Evolutionary conservation across 2,329 filamentous ascomycete species (phyloP), one percentile per base, ranked within the genome.

Genomic region (Metarhizium guizhouense): DNA sequence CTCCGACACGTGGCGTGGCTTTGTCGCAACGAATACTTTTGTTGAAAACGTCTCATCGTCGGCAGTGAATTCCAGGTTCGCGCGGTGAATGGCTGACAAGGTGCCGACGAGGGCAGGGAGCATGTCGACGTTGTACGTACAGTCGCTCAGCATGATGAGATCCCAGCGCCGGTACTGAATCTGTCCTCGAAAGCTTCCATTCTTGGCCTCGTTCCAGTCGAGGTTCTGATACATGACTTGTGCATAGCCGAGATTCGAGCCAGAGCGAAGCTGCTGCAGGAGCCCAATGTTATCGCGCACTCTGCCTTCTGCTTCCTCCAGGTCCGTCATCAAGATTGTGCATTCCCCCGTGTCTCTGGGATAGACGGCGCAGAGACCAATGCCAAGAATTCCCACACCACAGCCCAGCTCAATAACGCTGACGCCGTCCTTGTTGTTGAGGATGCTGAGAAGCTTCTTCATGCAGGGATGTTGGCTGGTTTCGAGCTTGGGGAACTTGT

Each of bases 81-180:
- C 62, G 2, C 57, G 54, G 58, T 81, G 77, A 11, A 84, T 63
- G 2, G 76, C 73, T 2, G 75, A 75, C 40, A 83, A 67, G 1
- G 80, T 83, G 53, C 73, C 73, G 4, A 83, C 76, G 25, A 84
- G 71, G 2, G 77, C 73, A 1, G 78, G 75, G 30, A 84, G 67
- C 59, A 75, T 76, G 63, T 83, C 80, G 54, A 75, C 76, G 58
- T 84, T 84, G 70, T 84, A 84, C 0, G 80, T 83, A 72, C 81
- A 83, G 65, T 84, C 81, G 63, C 80, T 82, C 25, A 84, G 68
- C 53, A 82, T 70, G 50, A 82, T 63, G 5, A 83, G 66, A 57
- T 83, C 76, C 80, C 80, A 84, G 2, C 65, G 57, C 2, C 65
- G 67, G 1, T 70, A 67, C n/a, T 61, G 58, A 1, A 71, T 72